Conservation (phyloP, 306 rosid genomes). For the Astragalus membranaceus region DNA sequence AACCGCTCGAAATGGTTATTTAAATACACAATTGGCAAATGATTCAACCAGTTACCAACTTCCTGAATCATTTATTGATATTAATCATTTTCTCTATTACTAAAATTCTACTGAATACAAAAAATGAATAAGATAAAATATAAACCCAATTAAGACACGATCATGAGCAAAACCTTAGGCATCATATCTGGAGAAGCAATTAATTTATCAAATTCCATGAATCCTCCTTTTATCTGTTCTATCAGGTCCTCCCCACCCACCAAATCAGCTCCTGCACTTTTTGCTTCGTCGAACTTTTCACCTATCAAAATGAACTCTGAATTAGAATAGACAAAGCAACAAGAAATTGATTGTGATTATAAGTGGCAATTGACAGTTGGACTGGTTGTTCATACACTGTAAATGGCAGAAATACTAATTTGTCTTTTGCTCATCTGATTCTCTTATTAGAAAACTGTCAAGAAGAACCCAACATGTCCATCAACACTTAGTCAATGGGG, state of each 20-base stretch:
- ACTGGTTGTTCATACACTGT: neutral
- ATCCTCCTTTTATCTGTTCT: constrained; percentile 94
- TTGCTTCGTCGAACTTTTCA: constrained; percentile 92
- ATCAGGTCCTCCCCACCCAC: constrained; percentile 99
- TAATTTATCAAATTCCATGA: constrained; percentile 97
- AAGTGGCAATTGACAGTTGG: neutral
- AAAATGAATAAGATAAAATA: neutral
- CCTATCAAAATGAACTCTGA: constrained; percentile 40
- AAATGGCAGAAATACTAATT: neutral
- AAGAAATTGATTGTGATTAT: constrained; percentile 5
- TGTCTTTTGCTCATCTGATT: neutral
- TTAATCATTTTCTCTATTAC: neutral
- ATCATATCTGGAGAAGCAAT: constrained; percentile 99
- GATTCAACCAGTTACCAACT: neutral
- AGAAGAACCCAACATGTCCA: neutral
- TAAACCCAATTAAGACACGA: constrained; percentile 15
- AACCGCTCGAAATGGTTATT: neutral
- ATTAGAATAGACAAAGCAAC: constrained; percentile 17
- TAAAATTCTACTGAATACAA: neutral
- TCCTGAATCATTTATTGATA: neutral
- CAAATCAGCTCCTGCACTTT: constrained; percentile 95
- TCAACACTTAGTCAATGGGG: neutral
- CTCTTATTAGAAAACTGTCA: neutral
- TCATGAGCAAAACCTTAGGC: constrained; percentile 79
- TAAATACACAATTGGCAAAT: constrained; percentile 4